Evolutionary conservation across 2,329 filamentous ascomycete genomes (phyloP), one percentile per base, ranked within the genome.

Genomic region (Penicillium oxalicum): DNA sequence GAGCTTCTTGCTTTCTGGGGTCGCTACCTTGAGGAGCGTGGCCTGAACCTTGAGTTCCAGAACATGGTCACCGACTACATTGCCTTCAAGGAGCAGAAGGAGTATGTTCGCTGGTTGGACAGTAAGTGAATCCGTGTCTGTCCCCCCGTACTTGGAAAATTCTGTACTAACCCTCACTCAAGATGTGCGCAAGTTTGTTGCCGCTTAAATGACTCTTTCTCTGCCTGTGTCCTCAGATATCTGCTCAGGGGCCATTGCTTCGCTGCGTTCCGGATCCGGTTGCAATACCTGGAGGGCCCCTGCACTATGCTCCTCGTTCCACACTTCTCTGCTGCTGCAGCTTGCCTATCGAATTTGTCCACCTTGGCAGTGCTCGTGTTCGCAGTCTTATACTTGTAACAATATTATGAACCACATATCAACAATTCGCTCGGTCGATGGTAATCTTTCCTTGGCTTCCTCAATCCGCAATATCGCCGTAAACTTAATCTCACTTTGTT

Each of bases 1-100:
- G 91, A 97, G 68, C 81, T 98, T 39, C 91, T 97, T 77, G 79
- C 89, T 46, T 79, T 95, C 61, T 79, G 97, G 68, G 91, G 97
- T 79, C 83, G 86, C 61, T 98, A 91, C 76, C 81, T 98, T 55
- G 90, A 95, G 72, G 93, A 96, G 80, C 83, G 93, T 61, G 93
- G 91, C 56, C 82, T 98, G 72, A 89, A 91, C 64, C 84, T 86
- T 61, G 81, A 85, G 50, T 80, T 98, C 61, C 91, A 91, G 46
- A 75, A 91, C 59, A 96, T 97, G 71, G 85, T 95, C 39, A 89
- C 91, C 34, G 91, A 97, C 70, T 98, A 95, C 75, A 91, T 97
- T 65, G 90, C 97, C 68, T 82, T 87, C 74, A 98, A 98, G 84
- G 93, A 98, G 82, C 91, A 97, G 82, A 87, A 84, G 74, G 93